Conservation (phyloP, 495 filamentous ascomycete species). For the Annulohypoxylon maeteangense region DNA sequence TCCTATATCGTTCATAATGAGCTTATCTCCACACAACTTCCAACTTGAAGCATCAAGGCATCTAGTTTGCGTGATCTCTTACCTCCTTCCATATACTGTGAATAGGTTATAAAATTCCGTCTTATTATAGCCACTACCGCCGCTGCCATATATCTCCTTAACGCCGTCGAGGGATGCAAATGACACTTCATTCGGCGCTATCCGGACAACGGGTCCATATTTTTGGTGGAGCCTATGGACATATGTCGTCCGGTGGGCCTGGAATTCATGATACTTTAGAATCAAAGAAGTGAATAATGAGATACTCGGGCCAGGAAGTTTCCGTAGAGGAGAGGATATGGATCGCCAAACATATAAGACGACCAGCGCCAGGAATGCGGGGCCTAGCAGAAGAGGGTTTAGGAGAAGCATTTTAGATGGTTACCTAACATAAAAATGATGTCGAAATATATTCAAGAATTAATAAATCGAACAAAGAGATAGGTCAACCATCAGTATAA, state of each 20-base stretch:
- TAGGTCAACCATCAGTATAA: not conserved
- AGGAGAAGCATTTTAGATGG: slow-evolving; percentile 41
- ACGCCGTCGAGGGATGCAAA: slow-evolving; percentile 67
- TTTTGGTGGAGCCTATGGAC: slow-evolving; percentile 65
- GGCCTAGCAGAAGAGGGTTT: slow-evolving; percentile 37
- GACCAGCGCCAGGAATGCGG: slow-evolving; percentile 28
- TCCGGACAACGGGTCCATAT: slow-evolving; percentile 67
- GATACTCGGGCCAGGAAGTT: slow-evolving; percentile 64
- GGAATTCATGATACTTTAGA: slow-evolving; percentile 69
- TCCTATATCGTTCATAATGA: slow-evolving; percentile 48
- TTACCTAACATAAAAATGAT: not conserved
- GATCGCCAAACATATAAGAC: slow-evolving; percentile 39
- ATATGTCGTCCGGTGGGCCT: slow-evolving; percentile 61
- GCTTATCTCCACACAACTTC: not conserved
- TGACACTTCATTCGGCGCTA: slow-evolving; percentile 69
- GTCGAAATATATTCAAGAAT: not conserved
- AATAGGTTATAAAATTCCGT: slow-evolving; percentile 75
- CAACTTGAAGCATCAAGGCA: not conserved
- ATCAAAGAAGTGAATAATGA: slow-evolving; percentile 63
- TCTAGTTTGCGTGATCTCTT: slow-evolving; percentile 11
- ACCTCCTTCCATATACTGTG: slow-evolving; percentile 66
- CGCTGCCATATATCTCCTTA: slow-evolving; percentile 73
- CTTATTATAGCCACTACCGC: slow-evolving; percentile 75
- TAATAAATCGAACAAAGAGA: not conserved
- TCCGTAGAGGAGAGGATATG: slow-evolving; percentile 54